Evolutionary conservation across 1,284 basidiomycete genomes (phyloP), one percentile per base, ranked within the genome.

Genomic region (Hortiboletus rubellus): DNA sequence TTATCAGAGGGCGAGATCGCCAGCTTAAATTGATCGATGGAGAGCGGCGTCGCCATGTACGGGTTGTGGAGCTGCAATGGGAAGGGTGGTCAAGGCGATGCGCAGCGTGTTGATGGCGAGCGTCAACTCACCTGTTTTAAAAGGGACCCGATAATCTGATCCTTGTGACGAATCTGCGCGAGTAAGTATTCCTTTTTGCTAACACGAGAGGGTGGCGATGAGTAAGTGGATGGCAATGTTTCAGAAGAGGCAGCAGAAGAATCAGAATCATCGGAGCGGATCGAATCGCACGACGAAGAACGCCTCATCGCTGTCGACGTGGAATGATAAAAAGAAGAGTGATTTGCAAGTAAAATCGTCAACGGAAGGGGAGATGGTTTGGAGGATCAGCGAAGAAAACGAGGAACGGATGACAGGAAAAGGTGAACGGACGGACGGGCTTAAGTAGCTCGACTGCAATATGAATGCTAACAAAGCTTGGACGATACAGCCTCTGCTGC

Each of bases 141-240:
- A 31, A 92, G 80, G 15, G 85, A 86, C 63, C 91, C 88, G 63
- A 92, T 92, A 63, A 91, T 86, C 24, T 83, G 78, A 74, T 92
- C 90, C 75, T 92, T 92, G 74, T 91, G 87, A 56, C 85, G 81
- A 60, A 92, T 87, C 69, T 92, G 88, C 4, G 88, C 87, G 36
- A 92, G 81, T 17, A 92, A 77, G 66, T 91, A 91, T 66, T 92
- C 89, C 55, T 88, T 83, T 76, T 91, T 92, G 68, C 90, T 92
- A 65, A 73, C 62, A 55, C 56, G 68, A 50, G 69, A 60, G 33
- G 53, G 49, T 5, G 60, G 60, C 37, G 59, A 61, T 70, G 63
- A 74, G 66, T 57, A 65, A 5, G 60, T 61, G 34, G 69, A 74
- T 0, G 66, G 73, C 41, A 69, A 52, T 2, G 72, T 69, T 37